Evolutionary conservation across 2,329 filamentous ascomycete genomes (phyloP).

Genomic region (Chaetomium sp.): DNA sequence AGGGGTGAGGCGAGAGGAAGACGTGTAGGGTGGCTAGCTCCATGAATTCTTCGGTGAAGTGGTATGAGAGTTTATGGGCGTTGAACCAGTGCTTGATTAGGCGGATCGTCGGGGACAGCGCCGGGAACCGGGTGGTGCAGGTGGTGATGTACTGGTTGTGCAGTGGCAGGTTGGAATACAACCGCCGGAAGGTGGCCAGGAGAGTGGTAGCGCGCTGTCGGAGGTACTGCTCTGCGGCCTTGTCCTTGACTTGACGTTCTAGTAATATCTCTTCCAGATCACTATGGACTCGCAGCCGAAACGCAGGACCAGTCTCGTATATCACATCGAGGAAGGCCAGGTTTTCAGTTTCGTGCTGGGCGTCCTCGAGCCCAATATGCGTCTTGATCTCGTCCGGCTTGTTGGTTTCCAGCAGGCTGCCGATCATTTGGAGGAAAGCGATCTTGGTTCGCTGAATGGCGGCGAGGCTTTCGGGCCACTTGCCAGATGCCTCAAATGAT

Average conservation of each 20-base stretch:
- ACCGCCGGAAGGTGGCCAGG: slow-evolving; percentile 63
- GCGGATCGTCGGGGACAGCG: slow-evolving; percentile 75
- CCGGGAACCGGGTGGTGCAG: slow-evolving; percentile 70
- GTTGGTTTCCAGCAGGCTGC: slow-evolving; percentile 58
- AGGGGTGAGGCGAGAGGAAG: slow-evolving; percentile 78
- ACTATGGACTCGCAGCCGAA: slow-evolving; percentile 81
- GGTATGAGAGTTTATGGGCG: slow-evolving; percentile 68
- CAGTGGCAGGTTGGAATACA: slow-evolving; percentile 65
- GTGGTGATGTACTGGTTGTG: slow-evolving; percentile 78
- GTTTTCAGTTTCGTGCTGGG: slow-evolving; percentile 62
- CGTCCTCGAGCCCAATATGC: slow-evolving; percentile 75
- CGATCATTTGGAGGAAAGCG: slow-evolving; percentile 76
- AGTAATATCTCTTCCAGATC: slow-evolving; percentile 80
- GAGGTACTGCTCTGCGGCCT: slow-evolving; percentile 54
- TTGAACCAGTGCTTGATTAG: slow-evolving; percentile 87
- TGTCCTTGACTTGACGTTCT: slow-evolving; percentile 71
- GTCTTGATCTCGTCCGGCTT: slow-evolving; percentile 53
- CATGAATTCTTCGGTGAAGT: slow-evolving; percentile 73
- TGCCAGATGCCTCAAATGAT: slow-evolving; percentile 86
- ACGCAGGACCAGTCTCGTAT: slow-evolving; percentile 64
- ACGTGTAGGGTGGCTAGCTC: slow-evolving; percentile 74
- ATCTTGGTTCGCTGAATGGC: slow-evolving; percentile 93
- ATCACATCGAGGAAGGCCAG: slow-evolving; percentile 75
- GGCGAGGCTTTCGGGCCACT: slow-evolving; percentile 86
- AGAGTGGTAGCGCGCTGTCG: slow-evolving; percentile 65